These are phyloP conservation scores for Neocucurbitaria cava DNA, from an alignment of 2,329 filamentous ascomycete genomes.

Conservation along the genomic window DNA sequence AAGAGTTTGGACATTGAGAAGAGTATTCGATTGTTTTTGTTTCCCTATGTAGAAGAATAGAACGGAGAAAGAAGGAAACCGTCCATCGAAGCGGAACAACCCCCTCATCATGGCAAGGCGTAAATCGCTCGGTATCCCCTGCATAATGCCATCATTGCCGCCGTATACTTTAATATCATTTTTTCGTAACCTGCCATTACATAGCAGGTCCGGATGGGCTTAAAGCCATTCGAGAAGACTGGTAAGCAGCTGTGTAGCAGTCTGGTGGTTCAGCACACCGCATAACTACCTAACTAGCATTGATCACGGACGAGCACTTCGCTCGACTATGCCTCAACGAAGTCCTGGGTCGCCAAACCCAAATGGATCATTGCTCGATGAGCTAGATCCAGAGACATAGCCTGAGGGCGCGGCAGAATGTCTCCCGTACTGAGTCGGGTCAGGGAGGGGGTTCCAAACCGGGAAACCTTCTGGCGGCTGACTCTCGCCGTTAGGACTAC, in stretches of 20 bases:
- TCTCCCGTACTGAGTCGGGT: constrained; percentile 24
- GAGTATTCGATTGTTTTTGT: constrained; percentile 16
- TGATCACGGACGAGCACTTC: neutral
- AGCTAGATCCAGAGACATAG: constrained; percentile 42
- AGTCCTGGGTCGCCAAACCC: constrained; percentile 48
- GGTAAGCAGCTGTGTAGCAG: neutral
- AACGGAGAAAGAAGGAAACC: constrained; percentile 15
- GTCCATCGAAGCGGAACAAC: constrained; percentile 23
- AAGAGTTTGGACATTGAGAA: neutral
- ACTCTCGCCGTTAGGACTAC: constrained; percentile 68
- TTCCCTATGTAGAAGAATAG: constrained; percentile 5
- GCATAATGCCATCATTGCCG: constrained; percentile 14
- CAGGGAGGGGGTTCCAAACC: constrained; percentile 58
- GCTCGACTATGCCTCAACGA: constrained; percentile 15
- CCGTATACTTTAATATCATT: constrained; percentile 10
- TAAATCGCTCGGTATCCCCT: constrained; percentile 20
- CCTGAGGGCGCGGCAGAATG: constrained; percentile 42
- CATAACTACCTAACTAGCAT: neutral
- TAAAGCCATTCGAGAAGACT: neutral
- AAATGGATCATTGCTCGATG: constrained; percentile 43
- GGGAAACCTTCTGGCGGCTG: constrained; percentile 67
- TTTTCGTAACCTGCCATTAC: constrained; percentile 3
- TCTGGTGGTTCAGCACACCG: neutral
- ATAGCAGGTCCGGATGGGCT: neutral
- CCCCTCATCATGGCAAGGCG: constrained; percentile 19